Conservation (phyloP, 495 filamentous ascomycete species). For the Penicillium turbatum region DNA sequence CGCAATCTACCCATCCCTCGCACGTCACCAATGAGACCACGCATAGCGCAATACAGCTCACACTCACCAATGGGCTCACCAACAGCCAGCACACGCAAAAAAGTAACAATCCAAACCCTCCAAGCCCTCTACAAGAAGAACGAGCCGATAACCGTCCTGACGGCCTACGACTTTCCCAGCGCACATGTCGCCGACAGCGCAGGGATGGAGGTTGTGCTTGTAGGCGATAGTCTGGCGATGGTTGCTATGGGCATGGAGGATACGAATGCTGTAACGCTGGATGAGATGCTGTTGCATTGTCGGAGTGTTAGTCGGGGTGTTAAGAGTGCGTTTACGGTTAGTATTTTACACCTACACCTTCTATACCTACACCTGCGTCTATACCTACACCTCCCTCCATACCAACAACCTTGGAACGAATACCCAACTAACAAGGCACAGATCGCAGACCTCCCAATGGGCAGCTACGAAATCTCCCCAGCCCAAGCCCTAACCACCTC, state of each 20-base stretch:
- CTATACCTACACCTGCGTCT: too few relatives aligned
- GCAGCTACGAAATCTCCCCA: slow-evolving; percentile 85
- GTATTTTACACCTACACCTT: too few relatives aligned
- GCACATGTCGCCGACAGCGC: slow-evolving; percentile 85
- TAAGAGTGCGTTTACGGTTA: slow-evolving; percentile 77
- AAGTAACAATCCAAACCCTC: slow-evolving; percentile 76
- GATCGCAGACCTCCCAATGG: slow-evolving; percentile 96
- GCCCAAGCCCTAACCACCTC: slow-evolving; percentile 81
- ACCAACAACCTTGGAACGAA: too few relatives aligned
- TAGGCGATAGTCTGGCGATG: slow-evolving; percentile 97
- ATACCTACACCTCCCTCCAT: too few relatives aligned
- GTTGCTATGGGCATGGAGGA: slow-evolving; percentile 95
- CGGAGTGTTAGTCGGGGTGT: slow-evolving; percentile 82
- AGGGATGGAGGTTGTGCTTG: slow-evolving; percentile 90
- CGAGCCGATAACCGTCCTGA: slow-evolving; percentile 93
- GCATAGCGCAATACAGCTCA: slow-evolving; percentile 56
- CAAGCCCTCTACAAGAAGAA: slow-evolving; percentile 69
- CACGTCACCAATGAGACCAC: not conserved
- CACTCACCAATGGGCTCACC: slow-evolving; percentile 75
- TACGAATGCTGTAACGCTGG: slow-evolving; percentile 78
- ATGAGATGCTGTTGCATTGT: slow-evolving; percentile 95
- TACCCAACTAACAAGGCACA: slow-evolving; percentile 32
- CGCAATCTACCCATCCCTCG: not conserved
- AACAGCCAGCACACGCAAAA: slow-evolving; percentile 58
- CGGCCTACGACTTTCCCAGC: slow-evolving; percentile 93